phyloP scores from a whole-genome alignment of 306 rosid species.

The Astragalus membranaceus region DNA sequence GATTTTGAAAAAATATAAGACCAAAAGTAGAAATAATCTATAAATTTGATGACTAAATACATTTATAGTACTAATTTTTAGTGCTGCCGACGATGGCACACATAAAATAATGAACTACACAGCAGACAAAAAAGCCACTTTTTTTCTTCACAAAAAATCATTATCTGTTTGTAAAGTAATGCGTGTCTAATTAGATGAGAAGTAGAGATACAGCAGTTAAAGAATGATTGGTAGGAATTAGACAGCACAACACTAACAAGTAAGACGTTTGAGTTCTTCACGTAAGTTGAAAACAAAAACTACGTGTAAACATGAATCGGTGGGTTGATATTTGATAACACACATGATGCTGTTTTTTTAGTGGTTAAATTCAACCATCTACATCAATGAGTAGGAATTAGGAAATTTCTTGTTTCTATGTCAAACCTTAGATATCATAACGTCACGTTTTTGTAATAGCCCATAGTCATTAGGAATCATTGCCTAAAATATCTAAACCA shows the following conservation, averaged over 20 bases:
- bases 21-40: too few relatives aligned
- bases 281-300: constrained; percentile 6
- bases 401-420: background rate
- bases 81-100: too few relatives aligned
- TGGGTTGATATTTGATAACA: background rate
- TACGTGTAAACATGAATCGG: background rate
- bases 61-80: too few relatives aligned
- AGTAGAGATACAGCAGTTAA: background rate
- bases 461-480: too few relatives aligned
- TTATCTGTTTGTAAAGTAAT: background rate
- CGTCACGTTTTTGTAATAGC: background rate
- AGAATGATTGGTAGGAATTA: constrained; percentile 6
- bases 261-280: constrained; percentile 8
- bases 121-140: background rate
- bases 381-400: background rate
- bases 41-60: too few relatives aligned
- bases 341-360: background rate
- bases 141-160: background rate
- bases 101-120: too few relatives aligned
- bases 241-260: constrained; percentile 9
- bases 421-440: background rate
- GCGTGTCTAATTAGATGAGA: background rate
- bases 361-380: background rate
- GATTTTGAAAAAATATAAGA: too few relatives aligned
- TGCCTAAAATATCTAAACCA: too few relatives aligned